phyloP scores from a whole-genome alignment of 1,284 basidiomycete species.

The Microbotryum violaceum region DNA sequence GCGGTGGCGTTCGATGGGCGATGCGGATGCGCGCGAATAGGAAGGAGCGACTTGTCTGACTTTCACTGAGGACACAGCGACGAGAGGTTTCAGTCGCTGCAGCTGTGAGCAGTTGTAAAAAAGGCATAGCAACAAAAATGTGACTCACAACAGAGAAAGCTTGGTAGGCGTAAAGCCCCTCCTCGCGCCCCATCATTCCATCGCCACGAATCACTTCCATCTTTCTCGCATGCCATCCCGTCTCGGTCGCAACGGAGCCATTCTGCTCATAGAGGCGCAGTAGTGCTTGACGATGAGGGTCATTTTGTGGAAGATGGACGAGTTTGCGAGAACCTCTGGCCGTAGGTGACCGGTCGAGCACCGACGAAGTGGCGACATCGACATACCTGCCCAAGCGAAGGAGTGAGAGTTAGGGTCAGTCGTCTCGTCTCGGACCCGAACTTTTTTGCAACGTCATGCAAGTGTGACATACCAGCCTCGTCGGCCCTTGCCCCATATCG shows the following conservation, averaged over 20 bases:
- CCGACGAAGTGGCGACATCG: conserved; percentile 20
- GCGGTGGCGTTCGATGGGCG: too few species aligned
- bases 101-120: too few species aligned
- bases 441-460: background rate
- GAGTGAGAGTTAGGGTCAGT: background rate
- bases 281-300: conserved; percentile 55
- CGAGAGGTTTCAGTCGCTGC: too few species aligned
- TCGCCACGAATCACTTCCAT: conserved; percentile 65
- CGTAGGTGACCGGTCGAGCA: background rate
- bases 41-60: too few species aligned
- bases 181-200: conserved; percentile 18
- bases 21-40: too few species aligned
- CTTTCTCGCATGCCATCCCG: conserved; percentile 93
- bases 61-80: too few species aligned
- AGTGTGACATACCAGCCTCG: conserved; percentile 93
- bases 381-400: conserved; percentile 17
- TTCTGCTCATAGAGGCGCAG: conserved; percentile 58
- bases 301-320: conserved; percentile 54
- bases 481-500: conserved; percentile 81
- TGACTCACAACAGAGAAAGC: conserved; percentile 4
- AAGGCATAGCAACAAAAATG: too few species aligned
- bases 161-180: conserved; percentile 26
- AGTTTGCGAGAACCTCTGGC: conserved; percentile 52
- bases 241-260: conserved; percentile 77
- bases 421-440: background rate